Evolutionary conservation across 2,329 filamentous ascomycete genomes (phyloP).

Genomic region (Exophiala sideris): DNA sequence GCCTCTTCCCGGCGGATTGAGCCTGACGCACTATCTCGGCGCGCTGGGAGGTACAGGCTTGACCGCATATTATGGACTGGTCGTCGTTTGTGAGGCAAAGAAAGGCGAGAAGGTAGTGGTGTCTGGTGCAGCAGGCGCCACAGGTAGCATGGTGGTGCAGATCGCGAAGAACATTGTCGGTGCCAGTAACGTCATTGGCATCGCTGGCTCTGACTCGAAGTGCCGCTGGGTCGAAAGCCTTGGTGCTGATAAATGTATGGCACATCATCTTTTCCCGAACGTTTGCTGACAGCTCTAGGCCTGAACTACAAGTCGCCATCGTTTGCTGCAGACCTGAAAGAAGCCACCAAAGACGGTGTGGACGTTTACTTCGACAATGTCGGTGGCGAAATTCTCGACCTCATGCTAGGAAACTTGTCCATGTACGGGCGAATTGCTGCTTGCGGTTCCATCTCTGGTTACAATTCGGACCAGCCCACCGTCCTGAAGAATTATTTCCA

Average conservation of each 20-base stretch:
- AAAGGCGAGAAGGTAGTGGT: slow-evolving; percentile 72
- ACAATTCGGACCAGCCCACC: slow-evolving; percentile 20
- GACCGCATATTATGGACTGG: slow-evolving; percentile 73
- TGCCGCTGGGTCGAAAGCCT: slow-evolving; percentile 64
- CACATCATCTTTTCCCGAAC: slow-evolving; percentile 59
- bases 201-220: slow-evolving; percentile 66
- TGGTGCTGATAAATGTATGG: slow-evolving; percentile 58
- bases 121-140: slow-evolving; percentile 73
- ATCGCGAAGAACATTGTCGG: slow-evolving; percentile 53
- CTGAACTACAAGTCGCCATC: slow-evolving; percentile 65
- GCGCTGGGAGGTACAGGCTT: slow-evolving; percentile 52
- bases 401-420: slow-evolving; percentile 13
- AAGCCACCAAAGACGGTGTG: slow-evolving; percentile 36
- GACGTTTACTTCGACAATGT: slow-evolving; percentile 71
- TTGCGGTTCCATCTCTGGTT: slow-evolving; percentile 57
- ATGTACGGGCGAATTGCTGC: slow-evolving; percentile 36
- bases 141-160: slow-evolving; percentile 68
- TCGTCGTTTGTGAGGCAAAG: slow-evolving; percentile 64
- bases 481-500: slow-evolving; percentile 41
- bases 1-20: slow-evolving; percentile 11
- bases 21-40: slow-evolving; percentile 41
- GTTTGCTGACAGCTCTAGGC: background rate
- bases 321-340: slow-evolving; percentile 47
- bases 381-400: slow-evolving; percentile 18
- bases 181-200: slow-evolving; percentile 56